Evolutionary conservation across 441 rosid genomes (phyloP), one percentile per base, ranked within the genome.

Genomic region (Pelargonium cotyledonis): DNA sequence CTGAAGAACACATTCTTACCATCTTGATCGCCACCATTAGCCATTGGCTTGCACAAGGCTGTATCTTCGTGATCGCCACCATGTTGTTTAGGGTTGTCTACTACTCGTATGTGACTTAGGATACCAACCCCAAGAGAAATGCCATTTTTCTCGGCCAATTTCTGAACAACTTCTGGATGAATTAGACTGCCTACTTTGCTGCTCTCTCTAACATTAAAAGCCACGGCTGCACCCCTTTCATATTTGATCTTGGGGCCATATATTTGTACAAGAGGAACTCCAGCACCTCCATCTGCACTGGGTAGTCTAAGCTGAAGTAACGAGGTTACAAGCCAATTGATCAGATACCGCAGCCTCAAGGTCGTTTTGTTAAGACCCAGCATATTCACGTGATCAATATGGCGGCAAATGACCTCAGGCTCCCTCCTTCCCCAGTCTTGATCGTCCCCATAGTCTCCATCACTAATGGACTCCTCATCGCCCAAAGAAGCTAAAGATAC

Each of bases 301-400:
- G 84, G 84, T 18, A 83, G 41, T 78, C 82, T 82, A 51, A 87
- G 73, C 8, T 85, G 89, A 71, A 87, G 88, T 68, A 87, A 77
- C n/a, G 91, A 87, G 62, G 89, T 87, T 66, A 85, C 91, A 38
- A 87, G 91, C 91, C 91, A 87, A 76, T 85, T 87, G 63, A 87
- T 82, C 55, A 83, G 83, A 68, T 77, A 87, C 51, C 91, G 79
- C 35, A 85, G 80, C 64, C 91, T 72, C 10, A 82, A 78, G 15
- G 88, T 83, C 35, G 88, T 82, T 79, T 87, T 87, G 73, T 87
- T 87, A 73, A 87, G 87, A 57, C 89, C 91, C 67, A 87, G 75
- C 79, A 78, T 79, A 70, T 83, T 85, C 62, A 85, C 81, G 65
- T 87, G 89, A 74, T 87, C 88, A 57, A 87, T 81, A 72, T 87